Base-by-base conservation (phyloP, 345 rosid species). In the Salix viminalis region DNA sequence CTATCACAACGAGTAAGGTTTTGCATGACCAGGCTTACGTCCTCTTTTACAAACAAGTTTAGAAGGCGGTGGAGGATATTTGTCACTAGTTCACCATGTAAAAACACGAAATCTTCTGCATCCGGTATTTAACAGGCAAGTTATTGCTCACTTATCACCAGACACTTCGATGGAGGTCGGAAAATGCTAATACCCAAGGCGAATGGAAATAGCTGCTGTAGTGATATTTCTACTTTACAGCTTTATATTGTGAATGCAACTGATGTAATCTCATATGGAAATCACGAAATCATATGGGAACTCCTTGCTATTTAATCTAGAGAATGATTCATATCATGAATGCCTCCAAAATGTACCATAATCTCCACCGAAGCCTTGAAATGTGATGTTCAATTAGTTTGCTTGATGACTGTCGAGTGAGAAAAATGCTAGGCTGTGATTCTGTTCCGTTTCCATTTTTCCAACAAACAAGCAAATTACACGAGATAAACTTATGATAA, bases 11-110 rank as follows among this genome's bases (percentile, higher is more conserved):
- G 32, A 82, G 83, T 71, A 87, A 87, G 87, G 98, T 93, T 68
- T 76, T 96, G 83, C 99, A 96, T 61, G 91, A 91, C 75, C 98
- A 93, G 79, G 99, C 99, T 4, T 96, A 96, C 52, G 90, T 96
- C 79, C 97, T 96, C 74, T 91, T 96, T 86, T 96, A 96, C 88
- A 82, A 83, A 84, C 97, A 87, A 85, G 82, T 87, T 67, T 93
- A 91, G 87, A 71, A 78, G 77, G 65, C 30, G 2, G 30, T 30
- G 61, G n/a, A 70, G 23, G 58, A 44, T 7, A 37, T 10, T 48
- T 69, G 6, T n/a, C 65, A 37, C 7, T 39, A 23, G 4, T 18
- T 19, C 36, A 34, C 16, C 7, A 16, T 71, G 54, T 39, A 37
- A 58, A 72, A 66, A 66, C 30, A 56, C 30, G 69, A 34, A 70